Base-by-base conservation (phyloP, 768 basidiomycete genomes). In the Suillus placidus region DNA sequence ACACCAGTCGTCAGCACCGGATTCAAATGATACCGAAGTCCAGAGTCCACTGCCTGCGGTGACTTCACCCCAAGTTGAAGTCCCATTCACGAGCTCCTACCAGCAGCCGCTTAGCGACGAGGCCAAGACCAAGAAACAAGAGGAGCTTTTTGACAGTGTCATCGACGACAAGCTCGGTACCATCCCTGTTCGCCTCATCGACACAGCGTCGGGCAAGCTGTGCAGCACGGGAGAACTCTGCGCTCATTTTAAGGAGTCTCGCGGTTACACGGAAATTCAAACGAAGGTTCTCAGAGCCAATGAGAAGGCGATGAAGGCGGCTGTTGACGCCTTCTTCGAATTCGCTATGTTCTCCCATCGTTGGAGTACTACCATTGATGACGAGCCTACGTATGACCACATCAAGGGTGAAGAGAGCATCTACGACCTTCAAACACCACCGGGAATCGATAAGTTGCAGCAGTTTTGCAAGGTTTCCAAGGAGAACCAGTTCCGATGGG, bases 401-500 rank as follows among this genome's bases (percentile, higher is more conserved):
- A 10, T 62, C 6, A 54, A 62, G 13, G 62, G n/a, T 9, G 14
- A 4, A 37, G 34, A n/a, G 34, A 54, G 47, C 34, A 35, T 49
- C 47, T 47, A 62, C 34, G n/a, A 62, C 16, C 20, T 61, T 6
- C 13, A 26, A n/a, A 6, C 38, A 43, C 57, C 45, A 23, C 58
- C 42, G 4, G 58, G 26, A n/a, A 64, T 64, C 16, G 35, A n/a
- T 1, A 75, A 76, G 61, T 38, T 75, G 3, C 73, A 71, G 52
- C 61, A n/a, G 9, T 73, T 73, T 63, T 74, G 74, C 55, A 63
- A 63, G 32, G 62, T 68, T 37, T 71, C 73, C 45, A 67, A 64
- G 55, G 60, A 67, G 23, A 66, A 56, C 7, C 73, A 70, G 40
- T 43, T 35, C 62, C 52, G 26, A 3, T 67, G 63, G 30, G 72